Conservation (phyloP, 83 land plant species). For the Thuja plicata region DNA sequence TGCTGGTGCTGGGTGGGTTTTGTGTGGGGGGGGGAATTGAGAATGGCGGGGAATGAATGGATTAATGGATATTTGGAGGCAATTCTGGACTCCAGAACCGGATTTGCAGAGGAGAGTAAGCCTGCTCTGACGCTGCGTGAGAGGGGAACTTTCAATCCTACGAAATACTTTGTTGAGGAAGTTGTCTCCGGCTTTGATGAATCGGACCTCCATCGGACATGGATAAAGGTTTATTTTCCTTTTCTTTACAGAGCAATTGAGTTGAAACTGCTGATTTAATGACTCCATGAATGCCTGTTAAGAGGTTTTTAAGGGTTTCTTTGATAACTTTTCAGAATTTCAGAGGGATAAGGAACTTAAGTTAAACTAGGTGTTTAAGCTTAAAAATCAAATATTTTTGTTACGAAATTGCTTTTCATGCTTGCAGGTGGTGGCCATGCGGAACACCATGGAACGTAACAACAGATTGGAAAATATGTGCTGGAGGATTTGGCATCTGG, state of each 20-base stretch:
- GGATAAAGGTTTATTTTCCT: slow-evolving; percentile 45
- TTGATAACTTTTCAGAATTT: not conserved
- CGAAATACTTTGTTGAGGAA: slow-evolving; percentile 71
- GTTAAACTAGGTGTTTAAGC: too few relatives aligned
- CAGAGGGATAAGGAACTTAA: not conserved
- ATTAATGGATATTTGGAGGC: slow-evolving; percentile 91
- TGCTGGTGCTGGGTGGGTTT: not conserved
- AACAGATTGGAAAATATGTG: slow-evolving; percentile 87
- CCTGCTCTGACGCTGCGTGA: slow-evolving; percentile 1
- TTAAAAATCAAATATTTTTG: not conserved
- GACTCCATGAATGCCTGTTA: not conserved
- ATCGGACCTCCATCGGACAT: slow-evolving; percentile 71
- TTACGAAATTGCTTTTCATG: not conserved
- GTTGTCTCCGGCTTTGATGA: slow-evolving; percentile 76
- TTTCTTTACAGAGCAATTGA: not conserved
- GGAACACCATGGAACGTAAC: slow-evolving; percentile 61
- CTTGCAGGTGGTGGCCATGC: slow-evolving; percentile 64
- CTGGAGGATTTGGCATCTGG: slow-evolving; percentile 91
- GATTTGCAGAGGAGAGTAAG: not conserved
- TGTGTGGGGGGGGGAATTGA: not conserved
- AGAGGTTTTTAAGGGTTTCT: too few relatives aligned
- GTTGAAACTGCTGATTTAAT: not conserved
- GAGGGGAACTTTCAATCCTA: slow-evolving; percentile 35
- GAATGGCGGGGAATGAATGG: slow-evolving; percentile 72
- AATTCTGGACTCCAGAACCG: slow-evolving; percentile 44